A percentile compares a stretch with the other conserved stretches of the same genome.
Conservation (phyloP, 306 rosid species). For the Rosa rugosa region DNA sequence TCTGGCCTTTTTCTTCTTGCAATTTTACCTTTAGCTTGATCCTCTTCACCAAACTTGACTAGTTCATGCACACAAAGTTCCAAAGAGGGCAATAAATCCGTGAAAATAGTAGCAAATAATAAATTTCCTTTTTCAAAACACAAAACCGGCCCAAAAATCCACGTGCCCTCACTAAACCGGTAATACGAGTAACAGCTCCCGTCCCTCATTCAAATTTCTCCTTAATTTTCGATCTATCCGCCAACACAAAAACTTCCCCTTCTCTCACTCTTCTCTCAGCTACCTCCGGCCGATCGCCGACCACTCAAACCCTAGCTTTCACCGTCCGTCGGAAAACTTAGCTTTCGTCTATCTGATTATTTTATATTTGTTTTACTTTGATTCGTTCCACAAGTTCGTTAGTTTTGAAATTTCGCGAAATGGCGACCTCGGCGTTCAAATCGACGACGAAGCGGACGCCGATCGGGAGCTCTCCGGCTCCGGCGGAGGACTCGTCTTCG, state of each 20-base stretch:
- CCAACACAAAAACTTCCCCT: conserved; percentile 36
- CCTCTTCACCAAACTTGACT: neutral
- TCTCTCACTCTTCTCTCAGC: conserved; percentile 21
- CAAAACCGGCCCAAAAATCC: conserved; percentile 10
- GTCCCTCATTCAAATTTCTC: conserved; percentile 33
- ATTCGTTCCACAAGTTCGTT: neutral
- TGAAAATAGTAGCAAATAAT: neutral
- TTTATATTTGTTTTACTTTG: neutral
- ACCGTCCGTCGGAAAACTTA: neutral
- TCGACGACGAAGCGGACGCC: conserved; percentile 77
- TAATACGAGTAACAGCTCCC: neutral
- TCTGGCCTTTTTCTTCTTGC: neutral
- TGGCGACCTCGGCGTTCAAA: conserved; percentile 97
- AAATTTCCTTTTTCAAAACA: neutral
- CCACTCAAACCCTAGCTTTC: neutral
- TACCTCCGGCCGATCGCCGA: neutral
- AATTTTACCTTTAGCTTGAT: neutral
- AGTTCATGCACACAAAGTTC: neutral
- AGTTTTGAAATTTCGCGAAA: conserved; percentile 1
- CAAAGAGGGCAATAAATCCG: neutral
- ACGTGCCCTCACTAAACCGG: conserved; percentile 2
- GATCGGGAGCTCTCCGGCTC: conserved; percentile 48
- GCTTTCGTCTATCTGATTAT: neutral
- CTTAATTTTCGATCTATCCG: conserved; percentile 48
- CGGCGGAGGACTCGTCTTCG: conserved; percentile 51